A percentile compares a stretch with the other conserved stretches of the same genome.
Evolutionary conservation across 2,329 filamentous ascomycete genomes (phyloP).

Genomic region (Cadophora luteo-olivacea): DNA sequence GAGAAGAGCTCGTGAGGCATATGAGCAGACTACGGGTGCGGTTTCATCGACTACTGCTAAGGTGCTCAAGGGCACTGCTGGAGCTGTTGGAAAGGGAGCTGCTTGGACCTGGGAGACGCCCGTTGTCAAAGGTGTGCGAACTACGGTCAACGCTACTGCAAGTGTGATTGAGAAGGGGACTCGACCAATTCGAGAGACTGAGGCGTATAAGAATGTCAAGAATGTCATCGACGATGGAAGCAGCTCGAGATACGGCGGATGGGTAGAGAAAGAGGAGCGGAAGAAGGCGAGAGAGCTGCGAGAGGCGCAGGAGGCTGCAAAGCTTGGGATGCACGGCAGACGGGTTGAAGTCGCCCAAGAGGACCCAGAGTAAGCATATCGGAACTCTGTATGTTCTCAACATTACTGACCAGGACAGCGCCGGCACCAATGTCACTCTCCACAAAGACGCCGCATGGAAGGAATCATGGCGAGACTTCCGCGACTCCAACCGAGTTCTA

Average conservation of each 20-base stretch:
- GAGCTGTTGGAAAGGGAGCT: constrained; percentile 87
- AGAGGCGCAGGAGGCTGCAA: constrained; percentile 66
- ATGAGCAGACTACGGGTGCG: constrained; percentile 83
- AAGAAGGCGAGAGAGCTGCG: constrained; percentile 77
- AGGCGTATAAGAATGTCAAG: constrained; percentile 94
- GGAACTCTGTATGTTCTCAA: constrained; percentile 17
- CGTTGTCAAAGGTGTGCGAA: constrained; percentile 88
- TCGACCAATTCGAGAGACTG: constrained; percentile 89
- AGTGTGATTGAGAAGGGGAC: constrained; percentile 93
- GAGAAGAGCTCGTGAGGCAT: constrained; percentile 83
- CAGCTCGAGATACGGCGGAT: constrained; percentile 94
- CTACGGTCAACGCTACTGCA: constrained; percentile 84
- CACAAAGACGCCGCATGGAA: constrained; percentile 99
- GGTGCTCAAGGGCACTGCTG: constrained; percentile 84
- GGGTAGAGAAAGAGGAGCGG: constrained; percentile 95
- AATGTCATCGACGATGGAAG: constrained; percentile 96
- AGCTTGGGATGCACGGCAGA: constrained; percentile 46
- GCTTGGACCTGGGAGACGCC: constrained; percentile 97
- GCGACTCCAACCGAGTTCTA: constrained; percentile 85
- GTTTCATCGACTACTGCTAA: constrained; percentile 79
- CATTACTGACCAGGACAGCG: constrained; percentile 61
- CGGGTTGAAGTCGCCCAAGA: constrained; percentile 72
- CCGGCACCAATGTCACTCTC: constrained; percentile 90
- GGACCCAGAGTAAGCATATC: constrained; percentile 78
- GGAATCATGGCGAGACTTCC: constrained; percentile 97